Conservation (phyloP, 2,329 filamentous ascomycete species). For the Microcyclospora tardicrescens region DNA sequence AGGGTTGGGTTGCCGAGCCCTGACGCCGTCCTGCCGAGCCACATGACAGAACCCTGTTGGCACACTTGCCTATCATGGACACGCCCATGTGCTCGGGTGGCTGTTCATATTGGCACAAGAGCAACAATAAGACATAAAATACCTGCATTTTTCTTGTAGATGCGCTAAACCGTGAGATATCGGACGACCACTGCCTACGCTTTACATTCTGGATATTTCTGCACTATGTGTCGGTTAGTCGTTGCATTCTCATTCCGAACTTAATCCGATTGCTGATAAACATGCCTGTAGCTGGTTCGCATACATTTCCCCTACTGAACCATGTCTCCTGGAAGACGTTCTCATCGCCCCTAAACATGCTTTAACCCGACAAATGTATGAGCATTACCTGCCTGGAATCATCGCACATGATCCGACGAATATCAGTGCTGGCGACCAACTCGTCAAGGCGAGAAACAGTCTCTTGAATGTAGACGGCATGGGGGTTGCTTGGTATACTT, state of each 20-base stretch:
- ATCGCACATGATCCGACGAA: constrained; percentile 36
- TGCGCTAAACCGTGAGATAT: no score
- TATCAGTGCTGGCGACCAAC: constrained; percentile 29
- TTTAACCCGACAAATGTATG: constrained; percentile 34
- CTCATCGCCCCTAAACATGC: constrained; percentile 35
- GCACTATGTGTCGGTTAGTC: constrained; percentile 23
- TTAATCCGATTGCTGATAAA: constrained; percentile 20
- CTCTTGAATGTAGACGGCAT: constrained; percentile 44
- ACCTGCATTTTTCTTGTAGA: no score
- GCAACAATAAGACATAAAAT: no score
- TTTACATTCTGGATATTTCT: not conserved
- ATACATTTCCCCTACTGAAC: constrained; percentile 40
- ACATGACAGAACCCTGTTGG: no score
- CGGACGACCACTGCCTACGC: no score
- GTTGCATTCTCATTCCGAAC: not conserved
- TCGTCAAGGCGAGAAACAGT: constrained; percentile 37
- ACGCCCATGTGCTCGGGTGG: no score
- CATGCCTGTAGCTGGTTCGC: constrained; percentile 38
- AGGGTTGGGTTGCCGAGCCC: no score
- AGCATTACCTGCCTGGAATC: constrained; percentile 42
- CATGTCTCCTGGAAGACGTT: constrained; percentile 43
- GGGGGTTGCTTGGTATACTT: constrained; percentile 43
- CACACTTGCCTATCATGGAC: no score
- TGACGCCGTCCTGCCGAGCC: no score
- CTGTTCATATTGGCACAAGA: no score